A percentile compares a stretch with the other conserved stretches of the same genome.
phyloP scores from a whole-genome alignment of 1,284 basidiomycete genomes.

The Mycena citricolor region DNA sequence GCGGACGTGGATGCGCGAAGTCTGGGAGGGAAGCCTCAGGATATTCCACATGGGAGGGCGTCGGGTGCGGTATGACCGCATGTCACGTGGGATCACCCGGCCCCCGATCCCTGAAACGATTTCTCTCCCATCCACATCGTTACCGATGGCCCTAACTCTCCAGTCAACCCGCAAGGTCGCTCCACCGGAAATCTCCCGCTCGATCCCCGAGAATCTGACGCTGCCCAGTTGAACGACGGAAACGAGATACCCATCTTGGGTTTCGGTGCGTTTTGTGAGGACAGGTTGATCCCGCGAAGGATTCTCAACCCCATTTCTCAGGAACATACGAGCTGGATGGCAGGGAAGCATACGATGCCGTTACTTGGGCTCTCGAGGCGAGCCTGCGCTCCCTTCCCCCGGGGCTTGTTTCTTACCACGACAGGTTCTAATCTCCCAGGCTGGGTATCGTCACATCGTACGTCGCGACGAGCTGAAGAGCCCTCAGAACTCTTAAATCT shows the following conservation, averaged over 20 bases:
- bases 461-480: constrained; percentile 29
- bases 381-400: constrained; percentile 18
- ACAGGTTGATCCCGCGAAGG: constrained; percentile 8
- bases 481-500: constrained; percentile 17
- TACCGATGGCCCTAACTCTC: constrained; percentile 8
- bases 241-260: constrained; percentile 64
- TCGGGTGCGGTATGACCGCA: background rate
- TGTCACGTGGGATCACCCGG: background rate
- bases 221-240: constrained; percentile 57
- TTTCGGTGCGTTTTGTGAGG: constrained; percentile 45
- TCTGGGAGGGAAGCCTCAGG: too few species aligned
- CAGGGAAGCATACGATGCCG: constrained; percentile 53
- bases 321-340: constrained; percentile 70
- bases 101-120: background rate
- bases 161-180: constrained; percentile 23
- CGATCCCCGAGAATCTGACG: constrained; percentile 1
- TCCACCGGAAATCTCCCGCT: constrained; percentile 4
- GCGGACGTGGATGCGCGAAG: too few species aligned
- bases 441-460: constrained; percentile 68
- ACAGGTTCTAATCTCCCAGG: constrained; percentile 31
- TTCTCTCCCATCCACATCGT: constrained; percentile 1
- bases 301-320: constrained; percentile 27
- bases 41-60: too few species aligned
- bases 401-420: background rate
- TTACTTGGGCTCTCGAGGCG: constrained; percentile 64